These are phyloP conservation scores for Phytopythium litorale DNA, from an alignment of 352 stramenopile species.

Conservation along the genomic window DNA sequence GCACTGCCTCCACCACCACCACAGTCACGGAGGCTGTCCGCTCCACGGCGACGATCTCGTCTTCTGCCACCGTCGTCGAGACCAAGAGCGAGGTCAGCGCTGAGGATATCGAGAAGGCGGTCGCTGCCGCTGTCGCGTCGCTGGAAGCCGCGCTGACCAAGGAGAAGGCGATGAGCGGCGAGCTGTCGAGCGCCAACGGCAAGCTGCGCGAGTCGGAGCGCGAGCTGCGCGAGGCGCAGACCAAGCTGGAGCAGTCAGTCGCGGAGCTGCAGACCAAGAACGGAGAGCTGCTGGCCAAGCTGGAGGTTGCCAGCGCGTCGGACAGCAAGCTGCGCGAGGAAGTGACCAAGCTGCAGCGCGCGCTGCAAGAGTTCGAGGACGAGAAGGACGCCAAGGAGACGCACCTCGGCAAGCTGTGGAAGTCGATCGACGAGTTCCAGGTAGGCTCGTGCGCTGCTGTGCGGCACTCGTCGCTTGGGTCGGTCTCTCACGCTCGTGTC, in stretches of 20 bases:
- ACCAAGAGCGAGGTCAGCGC: neutral
- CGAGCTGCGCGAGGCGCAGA: slow-evolving; percentile 16
- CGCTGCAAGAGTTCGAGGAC: slow-evolving; percentile 26
- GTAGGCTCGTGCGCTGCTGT: neutral
- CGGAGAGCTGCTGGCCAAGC: slow-evolving; percentile 10
- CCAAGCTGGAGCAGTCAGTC: slow-evolving; percentile 21
- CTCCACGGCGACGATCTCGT: slow-evolving; percentile 8
- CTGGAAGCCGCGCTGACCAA: slow-evolving; percentile 19
- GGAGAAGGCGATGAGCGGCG: slow-evolving; percentile 12
- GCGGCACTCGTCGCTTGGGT: neutral
- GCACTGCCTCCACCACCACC: slow-evolving; percentile 5
- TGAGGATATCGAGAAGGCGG: slow-evolving; percentile 8
- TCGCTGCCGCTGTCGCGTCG: slow-evolving; percentile 9
- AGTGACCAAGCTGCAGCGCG: slow-evolving; percentile 23
- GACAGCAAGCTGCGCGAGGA: slow-evolving; percentile 13
- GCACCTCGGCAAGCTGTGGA: slow-evolving; percentile 49
- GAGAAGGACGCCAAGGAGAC: slow-evolving; percentile 41
- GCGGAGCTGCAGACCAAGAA: slow-evolving; percentile 13
- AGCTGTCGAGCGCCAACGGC: slow-evolving; percentile 16
- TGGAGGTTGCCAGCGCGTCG: slow-evolving; percentile 9
- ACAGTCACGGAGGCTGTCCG: slow-evolving; percentile 7
- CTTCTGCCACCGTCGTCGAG: slow-evolving; percentile 13
- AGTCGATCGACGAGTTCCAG: slow-evolving; percentile 46
- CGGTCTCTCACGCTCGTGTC: neutral
- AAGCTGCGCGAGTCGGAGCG: slow-evolving; percentile 17